Evolutionary conservation across 495 filamentous ascomycete species (phyloP).

Genomic region (Platismatia glauca): DNA sequence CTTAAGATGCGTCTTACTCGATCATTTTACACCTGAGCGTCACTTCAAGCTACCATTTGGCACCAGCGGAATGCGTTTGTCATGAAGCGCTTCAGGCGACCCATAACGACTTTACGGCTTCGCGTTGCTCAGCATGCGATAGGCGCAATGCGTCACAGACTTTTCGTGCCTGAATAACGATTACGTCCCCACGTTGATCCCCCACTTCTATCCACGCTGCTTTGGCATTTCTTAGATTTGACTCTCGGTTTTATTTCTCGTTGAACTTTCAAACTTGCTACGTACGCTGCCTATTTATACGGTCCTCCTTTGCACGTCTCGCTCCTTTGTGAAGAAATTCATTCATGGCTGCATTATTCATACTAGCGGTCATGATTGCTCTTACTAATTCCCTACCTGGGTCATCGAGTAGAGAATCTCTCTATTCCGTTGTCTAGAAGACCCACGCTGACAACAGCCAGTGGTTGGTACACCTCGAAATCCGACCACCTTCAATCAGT

Average conservation of each 20-base stretch:
- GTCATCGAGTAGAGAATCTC: not conserved
- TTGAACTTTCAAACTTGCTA: not conserved
- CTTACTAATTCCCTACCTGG: not conserved
- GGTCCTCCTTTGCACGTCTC: not conserved
- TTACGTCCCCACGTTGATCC: not conserved
- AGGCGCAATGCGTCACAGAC: not conserved
- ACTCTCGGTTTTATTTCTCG: not conserved
- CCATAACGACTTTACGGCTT: not conserved
- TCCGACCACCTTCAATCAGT: not conserved
- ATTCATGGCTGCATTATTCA: not conserved
- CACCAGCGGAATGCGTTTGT: not conserved
- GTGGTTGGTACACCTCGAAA: not conserved
- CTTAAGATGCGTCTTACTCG: not conserved
- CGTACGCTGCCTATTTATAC: not conserved
- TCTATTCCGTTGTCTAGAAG: not conserved
- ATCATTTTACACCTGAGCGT: not conserved
- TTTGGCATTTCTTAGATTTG: not conserved
- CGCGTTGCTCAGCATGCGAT: not conserved
- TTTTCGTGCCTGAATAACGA: not conserved
- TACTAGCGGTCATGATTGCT: not conserved
- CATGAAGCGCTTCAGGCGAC: not conserved
- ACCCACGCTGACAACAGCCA: not conserved
- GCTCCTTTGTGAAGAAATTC: not conserved
- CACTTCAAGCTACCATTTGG: not conserved
- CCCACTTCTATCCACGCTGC: not conserved